Percentiles rank a stretch among this genome's conserved stretches.
These are phyloP conservation scores for Nymphaea colorata DNA, from an alignment of 164 flowering plant species.

Conservation along the genomic window DNA sequence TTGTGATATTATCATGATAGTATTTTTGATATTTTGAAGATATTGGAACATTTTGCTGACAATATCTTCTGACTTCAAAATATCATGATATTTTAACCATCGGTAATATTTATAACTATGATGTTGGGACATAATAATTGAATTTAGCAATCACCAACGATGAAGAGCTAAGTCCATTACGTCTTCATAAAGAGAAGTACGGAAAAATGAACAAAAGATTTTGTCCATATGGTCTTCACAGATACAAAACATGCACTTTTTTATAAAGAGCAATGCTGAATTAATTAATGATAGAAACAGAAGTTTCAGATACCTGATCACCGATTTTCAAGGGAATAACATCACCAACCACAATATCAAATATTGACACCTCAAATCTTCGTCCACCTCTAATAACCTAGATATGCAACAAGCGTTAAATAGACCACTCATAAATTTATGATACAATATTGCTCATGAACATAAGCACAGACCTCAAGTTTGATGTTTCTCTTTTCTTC, in stretches of 20 bases:
- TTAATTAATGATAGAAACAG: not conserved
- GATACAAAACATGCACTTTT: not conserved
- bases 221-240: no score
- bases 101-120: no score
- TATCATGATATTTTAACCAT: no score
- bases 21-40: no score
- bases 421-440: not conserved
- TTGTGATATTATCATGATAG: no score
- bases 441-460: not conserved
- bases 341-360: constrained; percentile 95
- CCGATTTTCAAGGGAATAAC: constrained; percentile 91
- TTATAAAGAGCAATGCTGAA: not conserved
- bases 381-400: constrained; percentile 85
- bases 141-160: no score
- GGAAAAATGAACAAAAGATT: no score
- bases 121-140: no score
- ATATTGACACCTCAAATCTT: constrained; percentile 73
- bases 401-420: not conserved
- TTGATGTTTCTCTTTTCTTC: constrained; percentile 92
- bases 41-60: no score
- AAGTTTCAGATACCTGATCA: constrained; percentile 51
- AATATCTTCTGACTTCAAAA: no score
- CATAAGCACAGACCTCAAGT: constrained; percentile 44
- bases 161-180: no score
- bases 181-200: no score